Evolutionary conservation across 345 rosid genomes (phyloP), one percentile per base, ranked within the genome.

Genomic region (Streptanthus diversifolius): DNA sequence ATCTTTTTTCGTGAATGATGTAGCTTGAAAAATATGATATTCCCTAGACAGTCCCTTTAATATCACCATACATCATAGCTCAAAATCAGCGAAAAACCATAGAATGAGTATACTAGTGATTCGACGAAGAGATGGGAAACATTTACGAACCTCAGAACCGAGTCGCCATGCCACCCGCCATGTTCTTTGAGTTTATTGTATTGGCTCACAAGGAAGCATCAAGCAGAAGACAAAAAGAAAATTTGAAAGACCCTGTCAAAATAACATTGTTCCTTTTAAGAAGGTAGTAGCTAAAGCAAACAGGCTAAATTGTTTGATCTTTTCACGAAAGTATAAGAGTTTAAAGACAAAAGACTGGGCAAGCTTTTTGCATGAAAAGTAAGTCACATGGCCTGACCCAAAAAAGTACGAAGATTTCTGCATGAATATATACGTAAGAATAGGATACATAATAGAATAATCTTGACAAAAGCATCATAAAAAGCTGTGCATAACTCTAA

Each of bases 291-390:
- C n/a, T n/a, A n/a, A 58, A 74, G 45, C 54, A 48, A 74, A 57
- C 53, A 40, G 68, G 68, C 60, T 37, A 74, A 77, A 70, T 72
- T n/a, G 76, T 63, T 45, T 19, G 41, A 52, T 54, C 80, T 63
- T 70, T 70, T 70, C 80, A 70, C 59, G 52, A 70, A 63, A 70
- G 75, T 70, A 1, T 76, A 69, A 63, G 53, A 70, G 76, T 70
- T 70, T 71, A 57, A 71, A 40, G 76, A 77, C 80, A 76, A 77
- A 69, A 63, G 66, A 64, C 25, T 40, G 66, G 35, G 29, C 62
- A 77, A 77, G 76, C 76, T 77, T 77, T 76, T 71, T 77, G 80
- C 80, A 77, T 77, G 80, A 77, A 77, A 77, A 71, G 80, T 40
- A 77, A 77, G 76, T 35, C 80, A 77, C 80, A 77, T 77, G 80